These are phyloP conservation scores for Malassezia slooffiae DNA, from an alignment of 1,284 basidiomycete species.

Conservation along the genomic window DNA sequence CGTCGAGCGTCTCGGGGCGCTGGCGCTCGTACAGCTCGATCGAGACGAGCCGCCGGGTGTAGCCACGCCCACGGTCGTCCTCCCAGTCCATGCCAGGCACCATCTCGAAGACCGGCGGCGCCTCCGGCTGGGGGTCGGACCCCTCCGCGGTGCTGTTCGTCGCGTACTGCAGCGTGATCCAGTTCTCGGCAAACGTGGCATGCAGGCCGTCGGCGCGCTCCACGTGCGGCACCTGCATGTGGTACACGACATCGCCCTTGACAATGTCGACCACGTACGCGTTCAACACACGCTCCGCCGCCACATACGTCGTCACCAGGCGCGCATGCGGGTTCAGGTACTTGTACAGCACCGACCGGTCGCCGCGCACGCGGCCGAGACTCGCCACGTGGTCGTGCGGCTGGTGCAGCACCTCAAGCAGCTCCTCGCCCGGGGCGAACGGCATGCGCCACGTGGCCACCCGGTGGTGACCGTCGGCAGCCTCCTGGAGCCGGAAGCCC, in stretches of 20 bases:
- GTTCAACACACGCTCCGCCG: conserved; percentile 48
- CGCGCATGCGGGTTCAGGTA: conserved; percentile 76
- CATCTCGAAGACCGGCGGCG: conserved; percentile 5
- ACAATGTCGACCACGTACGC: conserved; percentile 66
- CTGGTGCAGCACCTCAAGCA: conserved; percentile 19
- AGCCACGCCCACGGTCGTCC: background rate
- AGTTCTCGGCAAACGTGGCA: conserved; percentile 71
- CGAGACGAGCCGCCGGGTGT: conserved; percentile 49
- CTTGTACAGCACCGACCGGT: conserved; percentile 83
- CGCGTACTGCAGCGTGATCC: conserved; percentile 70
- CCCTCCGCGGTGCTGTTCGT: conserved; percentile 53
- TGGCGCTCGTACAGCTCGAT: conserved; percentile 76
- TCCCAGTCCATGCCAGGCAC: conserved; percentile 2
- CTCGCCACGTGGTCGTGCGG: conserved; percentile 19
- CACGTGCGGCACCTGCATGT: conserved; percentile 31
- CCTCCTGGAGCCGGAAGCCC: conserved; percentile 20
- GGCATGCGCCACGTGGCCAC: conserved; percentile 23
- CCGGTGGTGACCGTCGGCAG: background rate
- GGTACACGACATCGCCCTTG: conserved; percentile 62
- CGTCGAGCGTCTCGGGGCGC: conserved; percentile 63
- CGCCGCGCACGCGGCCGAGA: conserved; percentile 66
- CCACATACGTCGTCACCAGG: conserved; percentile 56
- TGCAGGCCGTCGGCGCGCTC: conserved; percentile 51
- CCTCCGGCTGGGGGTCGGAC: background rate
- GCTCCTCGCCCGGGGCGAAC: conserved; percentile 21